phyloP scores from a whole-genome alignment of 768 basidiomycete species.

The Rhodotorula babjevae region DNA sequence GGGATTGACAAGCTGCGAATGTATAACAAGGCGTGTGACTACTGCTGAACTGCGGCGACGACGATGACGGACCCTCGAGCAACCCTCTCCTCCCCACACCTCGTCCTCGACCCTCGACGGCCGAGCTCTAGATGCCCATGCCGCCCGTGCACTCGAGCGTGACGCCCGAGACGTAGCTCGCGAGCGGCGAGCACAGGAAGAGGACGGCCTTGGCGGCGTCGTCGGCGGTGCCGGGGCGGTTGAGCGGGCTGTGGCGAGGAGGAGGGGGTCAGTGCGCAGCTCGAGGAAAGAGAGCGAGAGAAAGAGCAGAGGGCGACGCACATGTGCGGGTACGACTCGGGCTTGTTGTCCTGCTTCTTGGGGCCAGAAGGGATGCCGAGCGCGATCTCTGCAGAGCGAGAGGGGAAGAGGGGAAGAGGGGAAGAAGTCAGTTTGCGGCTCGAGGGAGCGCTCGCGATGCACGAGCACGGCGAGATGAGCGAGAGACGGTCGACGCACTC shows the following conservation, averaged over 20 bases:
- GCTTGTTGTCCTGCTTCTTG: conserved; percentile 28
- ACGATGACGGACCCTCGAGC: no score
- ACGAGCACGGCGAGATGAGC: no score
- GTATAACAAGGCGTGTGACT: no score
- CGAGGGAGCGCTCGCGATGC: neutral
- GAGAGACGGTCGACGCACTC: conserved; percentile 44
- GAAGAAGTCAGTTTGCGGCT: no score
- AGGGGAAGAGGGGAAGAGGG: neutral
- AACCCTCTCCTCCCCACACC: no score
- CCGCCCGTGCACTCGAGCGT: conserved; percentile 56
- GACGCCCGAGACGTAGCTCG: conserved; percentile 75
- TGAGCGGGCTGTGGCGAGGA: conserved; percentile 56
- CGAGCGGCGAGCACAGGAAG: conserved; percentile 73
- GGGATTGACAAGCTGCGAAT: no score
- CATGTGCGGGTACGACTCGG: conserved; percentile 36
- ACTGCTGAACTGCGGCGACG: no score
- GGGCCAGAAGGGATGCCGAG: conserved; percentile 64
- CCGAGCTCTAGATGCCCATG: neutral
- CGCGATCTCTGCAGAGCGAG: conserved; percentile 52
- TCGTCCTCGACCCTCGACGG: no score
- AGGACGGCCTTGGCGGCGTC: conserved; percentile 72
- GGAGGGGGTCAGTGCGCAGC: conserved; percentile 9
- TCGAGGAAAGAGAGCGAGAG: neutral
- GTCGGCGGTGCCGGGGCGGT: conserved; percentile 63
- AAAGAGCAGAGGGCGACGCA: neutral